Percentiles rank a stretch among this genome's conserved stretches.
These are phyloP conservation scores for Skeletonema grethae DNA, from an alignment of 108 stramenopile genomes.

Conservation along the genomic window DNA sequence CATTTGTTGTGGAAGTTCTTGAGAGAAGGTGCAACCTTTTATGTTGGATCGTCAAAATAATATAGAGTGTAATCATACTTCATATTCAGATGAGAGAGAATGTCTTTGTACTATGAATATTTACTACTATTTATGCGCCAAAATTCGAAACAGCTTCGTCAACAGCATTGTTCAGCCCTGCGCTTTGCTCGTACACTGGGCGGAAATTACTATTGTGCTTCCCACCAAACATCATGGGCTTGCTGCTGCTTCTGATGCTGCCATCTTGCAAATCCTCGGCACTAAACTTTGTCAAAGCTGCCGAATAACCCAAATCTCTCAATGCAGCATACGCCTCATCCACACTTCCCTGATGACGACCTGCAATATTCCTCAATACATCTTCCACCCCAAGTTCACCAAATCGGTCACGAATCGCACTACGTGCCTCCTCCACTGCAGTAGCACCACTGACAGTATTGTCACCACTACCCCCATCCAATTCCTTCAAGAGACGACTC, in stretches of 20 bases:
- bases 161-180: conserved; percentile 31
- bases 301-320: conserved; percentile 81
- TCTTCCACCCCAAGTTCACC: conserved; percentile 80
- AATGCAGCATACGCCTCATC: conserved; percentile 93
- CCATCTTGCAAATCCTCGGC: conserved; percentile 27
- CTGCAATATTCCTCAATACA: conserved; percentile 68
- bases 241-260: background rate
- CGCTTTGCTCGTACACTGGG: conserved; percentile 43
- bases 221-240: conserved; percentile 57
- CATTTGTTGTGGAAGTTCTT: conserved; percentile 43
- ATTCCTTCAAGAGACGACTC: conserved; percentile 52
- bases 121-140: conserved; percentile 5
- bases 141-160: conserved; percentile 34
- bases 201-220: conserved; percentile 51
- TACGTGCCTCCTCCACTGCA: conserved; percentile 19
- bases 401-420: conserved; percentile 49
- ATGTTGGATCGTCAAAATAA: conserved; percentile 3
- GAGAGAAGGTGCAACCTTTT: conserved; percentile 33
- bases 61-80: background rate
- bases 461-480: background rate
- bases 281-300: conserved; percentile 54
- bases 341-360: conserved; percentile 75
- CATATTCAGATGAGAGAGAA: background rate
- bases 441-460: background rate
- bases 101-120: conserved; percentile 2